Conservation (phyloP, 495 filamentous ascomycete species). For the Penicillium malachiteum region DNA sequence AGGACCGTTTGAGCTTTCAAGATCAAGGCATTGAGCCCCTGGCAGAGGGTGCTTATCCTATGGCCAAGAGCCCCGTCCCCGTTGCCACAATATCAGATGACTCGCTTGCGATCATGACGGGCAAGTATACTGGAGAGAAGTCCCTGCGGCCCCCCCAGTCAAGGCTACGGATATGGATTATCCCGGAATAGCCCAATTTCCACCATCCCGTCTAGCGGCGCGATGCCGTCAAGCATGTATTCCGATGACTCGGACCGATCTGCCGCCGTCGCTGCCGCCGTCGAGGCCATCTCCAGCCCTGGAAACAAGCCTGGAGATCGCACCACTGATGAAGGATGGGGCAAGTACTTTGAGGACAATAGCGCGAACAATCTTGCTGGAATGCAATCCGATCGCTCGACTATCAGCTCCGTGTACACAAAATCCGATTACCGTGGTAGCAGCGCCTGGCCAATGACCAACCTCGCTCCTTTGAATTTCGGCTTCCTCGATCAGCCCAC, state of each 20-base stretch:
- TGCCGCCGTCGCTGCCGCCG: slow-evolving; percentile 17
- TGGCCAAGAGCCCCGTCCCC: slow-evolving; percentile 43
- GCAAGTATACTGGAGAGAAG: slow-evolving; percentile 39
- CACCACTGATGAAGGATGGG: slow-evolving; percentile 58
- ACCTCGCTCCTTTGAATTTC: slow-evolving; percentile 34
- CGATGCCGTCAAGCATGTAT: slow-evolving; percentile 26
- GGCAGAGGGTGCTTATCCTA: slow-evolving; percentile 42
- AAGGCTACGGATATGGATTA: slow-evolving; percentile 23
- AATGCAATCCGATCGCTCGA: slow-evolving; percentile 26
- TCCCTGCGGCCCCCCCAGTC: slow-evolving; percentile 27
- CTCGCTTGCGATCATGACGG: slow-evolving; percentile 45
- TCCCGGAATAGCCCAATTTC: slow-evolving; percentile 29
- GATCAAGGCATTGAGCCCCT: slow-evolving; percentile 59
- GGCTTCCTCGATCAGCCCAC: slow-evolving; percentile 41
- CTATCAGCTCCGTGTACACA: slow-evolving; percentile 28
- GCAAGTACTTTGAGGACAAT: slow-evolving; percentile 58
- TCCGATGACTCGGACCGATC: slow-evolving; percentile 23
- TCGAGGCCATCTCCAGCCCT: slow-evolving; percentile 1
- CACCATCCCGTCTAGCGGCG: slow-evolving; percentile 35
- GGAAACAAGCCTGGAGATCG: slow-evolving; percentile 43
- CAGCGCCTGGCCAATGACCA: slow-evolving; percentile 41
- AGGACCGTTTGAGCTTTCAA: slow-evolving; percentile 61
- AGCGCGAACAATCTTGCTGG: slow-evolving; percentile 41
- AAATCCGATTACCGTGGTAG: slow-evolving; percentile 39
- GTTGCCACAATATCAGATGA: slow-evolving; percentile 47